A percentile compares a stretch with the other conserved stretches of the same genome.
Conservation (phyloP, 352 stramenopile genomes). For the Pythium dissimile region DNA sequence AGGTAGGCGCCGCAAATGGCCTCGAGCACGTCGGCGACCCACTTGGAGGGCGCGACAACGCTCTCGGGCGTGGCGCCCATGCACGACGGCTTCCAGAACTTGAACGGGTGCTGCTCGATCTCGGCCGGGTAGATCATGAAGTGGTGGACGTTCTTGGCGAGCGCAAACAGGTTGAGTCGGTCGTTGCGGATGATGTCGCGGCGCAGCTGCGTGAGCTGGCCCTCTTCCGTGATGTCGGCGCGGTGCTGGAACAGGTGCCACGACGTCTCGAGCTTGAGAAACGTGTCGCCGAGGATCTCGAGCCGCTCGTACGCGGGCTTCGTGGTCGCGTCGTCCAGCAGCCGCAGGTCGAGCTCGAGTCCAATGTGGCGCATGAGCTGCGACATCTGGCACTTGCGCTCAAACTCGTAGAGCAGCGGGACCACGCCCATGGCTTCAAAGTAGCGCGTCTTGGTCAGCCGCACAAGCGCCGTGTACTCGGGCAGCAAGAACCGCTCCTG, state of each 20-base stretch:
- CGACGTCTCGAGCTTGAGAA: constrained; percentile 81
- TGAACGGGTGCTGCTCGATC: constrained; percentile 81
- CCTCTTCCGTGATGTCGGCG: constrained; percentile 69
- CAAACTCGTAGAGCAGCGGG: constrained; percentile 85
- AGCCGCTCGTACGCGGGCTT: constrained; percentile 81
- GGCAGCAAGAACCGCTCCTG: constrained; percentile 78
- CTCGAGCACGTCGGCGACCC: constrained; percentile 83
- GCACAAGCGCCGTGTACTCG: constrained; percentile 62
- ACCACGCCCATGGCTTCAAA: constrained; percentile 82
- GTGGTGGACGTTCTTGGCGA: constrained; percentile 54
- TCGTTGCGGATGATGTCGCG: constrained; percentile 87
- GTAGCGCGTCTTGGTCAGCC: constrained; percentile 63
- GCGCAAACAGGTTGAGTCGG: constrained; percentile 68
- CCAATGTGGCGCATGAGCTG: constrained; percentile 81
- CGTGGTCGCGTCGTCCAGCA: constrained; percentile 79
- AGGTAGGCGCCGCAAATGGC: constrained; percentile 80
- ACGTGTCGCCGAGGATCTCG: constrained; percentile 83
- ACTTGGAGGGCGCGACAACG: constrained; percentile 74
- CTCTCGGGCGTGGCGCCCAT: constrained; percentile 77
- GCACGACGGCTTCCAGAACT: constrained; percentile 85
- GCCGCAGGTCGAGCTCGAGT: constrained; percentile 65
- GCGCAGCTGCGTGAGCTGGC: constrained; percentile 65
- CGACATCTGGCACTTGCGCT: constrained; percentile 86
- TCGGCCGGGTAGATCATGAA: constrained; percentile 78
- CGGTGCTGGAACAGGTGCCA: constrained; percentile 82